Evolutionary conservation across 2,329 filamentous ascomycete species (phyloP).

Genomic region (Alternaria arborescens): DNA sequence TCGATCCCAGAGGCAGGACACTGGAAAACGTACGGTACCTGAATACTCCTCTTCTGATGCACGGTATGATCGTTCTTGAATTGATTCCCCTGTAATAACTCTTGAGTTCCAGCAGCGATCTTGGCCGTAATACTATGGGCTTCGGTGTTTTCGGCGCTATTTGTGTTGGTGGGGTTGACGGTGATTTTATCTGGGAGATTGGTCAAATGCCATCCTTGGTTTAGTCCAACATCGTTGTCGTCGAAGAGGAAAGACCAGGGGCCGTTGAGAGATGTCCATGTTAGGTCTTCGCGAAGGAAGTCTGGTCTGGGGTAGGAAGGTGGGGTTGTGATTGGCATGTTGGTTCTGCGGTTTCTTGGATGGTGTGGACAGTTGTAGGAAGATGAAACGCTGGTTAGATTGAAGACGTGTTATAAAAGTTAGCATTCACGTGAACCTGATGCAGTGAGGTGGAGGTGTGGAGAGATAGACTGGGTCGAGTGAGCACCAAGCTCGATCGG

Average conservation of each 20-base stretch:
- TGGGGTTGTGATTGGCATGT: constrained; percentile 10
- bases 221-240: constrained; percentile 67
- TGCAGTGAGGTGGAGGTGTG: constrained; percentile 18
- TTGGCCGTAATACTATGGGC: constrained; percentile 55
- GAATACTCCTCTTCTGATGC: constrained; percentile 62
- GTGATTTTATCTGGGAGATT: constrained; percentile 58
- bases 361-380: not conserved
- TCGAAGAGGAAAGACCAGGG: constrained; percentile 72
- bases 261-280: constrained; percentile 69
- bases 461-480: constrained; percentile 17
- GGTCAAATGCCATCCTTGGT: constrained; percentile 62
- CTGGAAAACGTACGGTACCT: constrained; percentile 73
- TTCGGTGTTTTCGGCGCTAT: constrained; percentile 29
- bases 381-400: not conserved
- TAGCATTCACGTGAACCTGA: constrained; percentile 18
- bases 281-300: constrained; percentile 64
- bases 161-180: constrained; percentile 31
- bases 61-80: constrained; percentile 43
- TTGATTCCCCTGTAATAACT: constrained; percentile 58
- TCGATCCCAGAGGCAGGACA: constrained; percentile 69
- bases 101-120: constrained; percentile 60
- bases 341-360: not conserved
- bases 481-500: constrained; percentile 4
- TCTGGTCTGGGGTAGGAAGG: constrained; percentile 69
- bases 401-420: constrained; percentile 9